Percentiles rank a stretch among this genome's conserved stretches.
phyloP scores from a whole-genome alignment of 1,284 basidiomycete genomes.

The Malassezia vespertilionis region DNA sequence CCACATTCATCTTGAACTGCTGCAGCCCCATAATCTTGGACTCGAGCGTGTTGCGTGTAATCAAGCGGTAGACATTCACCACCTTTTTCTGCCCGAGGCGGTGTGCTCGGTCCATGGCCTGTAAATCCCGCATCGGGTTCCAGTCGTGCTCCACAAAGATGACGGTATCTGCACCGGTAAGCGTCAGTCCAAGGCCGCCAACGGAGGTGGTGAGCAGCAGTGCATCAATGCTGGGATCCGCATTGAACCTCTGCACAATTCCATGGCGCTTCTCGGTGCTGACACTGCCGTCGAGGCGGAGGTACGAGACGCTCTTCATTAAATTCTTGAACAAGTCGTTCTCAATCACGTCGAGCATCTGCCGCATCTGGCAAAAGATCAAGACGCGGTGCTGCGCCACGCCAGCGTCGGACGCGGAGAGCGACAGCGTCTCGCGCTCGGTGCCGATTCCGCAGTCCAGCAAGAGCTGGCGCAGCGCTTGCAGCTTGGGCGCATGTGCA shows the following conservation, averaged over 20 bases:
- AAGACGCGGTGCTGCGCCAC: constrained; percentile 92
- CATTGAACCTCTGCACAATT: constrained; percentile 94
- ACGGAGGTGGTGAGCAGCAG: constrained; percentile 91
- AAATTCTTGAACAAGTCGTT: constrained; percentile 75
- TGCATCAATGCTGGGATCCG: constrained; percentile 93
- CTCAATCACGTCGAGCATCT: constrained; percentile 98
- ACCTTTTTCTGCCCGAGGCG: constrained; percentile 97
- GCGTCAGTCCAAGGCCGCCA: constrained; percentile 84
- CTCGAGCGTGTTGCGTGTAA: constrained; percentile 92
- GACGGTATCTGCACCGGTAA: constrained; percentile 97
- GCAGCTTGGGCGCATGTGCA: constrained; percentile 81
- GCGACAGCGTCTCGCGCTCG: constrained; percentile 51
- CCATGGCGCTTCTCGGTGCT: constrained; percentile 37
- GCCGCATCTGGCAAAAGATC: constrained; percentile 98
- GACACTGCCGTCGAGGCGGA: constrained; percentile 71
- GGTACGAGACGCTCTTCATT: constrained; percentile 94
- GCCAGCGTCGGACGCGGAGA: constrained; percentile 54
- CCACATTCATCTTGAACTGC: constrained; percentile 97
- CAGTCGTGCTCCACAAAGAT: constrained; percentile 99
- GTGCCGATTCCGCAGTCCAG: constrained; percentile 82
- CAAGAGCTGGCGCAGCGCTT: constrained; percentile 52
- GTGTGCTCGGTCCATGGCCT: constrained; percentile 98
- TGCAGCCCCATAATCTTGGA: constrained; percentile 98
- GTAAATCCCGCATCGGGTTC: constrained; percentile 99
- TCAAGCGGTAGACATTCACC: constrained; percentile 93